These are phyloP conservation scores for Malus hybrid DNA, from an alignment of 331 rosid genomes.

Conservation along the genomic window DNA sequence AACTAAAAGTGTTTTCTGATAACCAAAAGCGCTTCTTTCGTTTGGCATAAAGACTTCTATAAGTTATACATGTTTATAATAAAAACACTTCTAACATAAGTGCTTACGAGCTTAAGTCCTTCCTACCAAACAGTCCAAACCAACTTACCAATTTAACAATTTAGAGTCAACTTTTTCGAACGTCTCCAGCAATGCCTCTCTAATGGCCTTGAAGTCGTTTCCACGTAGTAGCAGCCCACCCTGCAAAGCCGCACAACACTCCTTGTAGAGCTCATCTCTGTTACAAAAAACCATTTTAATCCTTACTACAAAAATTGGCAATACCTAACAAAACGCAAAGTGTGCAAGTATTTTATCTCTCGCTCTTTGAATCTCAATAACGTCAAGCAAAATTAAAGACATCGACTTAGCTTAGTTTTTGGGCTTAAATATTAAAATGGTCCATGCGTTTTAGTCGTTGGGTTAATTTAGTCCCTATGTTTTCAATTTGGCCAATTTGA, in stretches of 20 bases:
- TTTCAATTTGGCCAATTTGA: too few relatives aligned
- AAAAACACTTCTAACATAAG: background rate
- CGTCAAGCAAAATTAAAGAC: background rate
- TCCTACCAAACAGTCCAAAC: background rate
- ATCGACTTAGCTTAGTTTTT: background rate
- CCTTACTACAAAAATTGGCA: background rate
- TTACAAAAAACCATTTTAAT: background rate
- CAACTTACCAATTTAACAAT: conserved; percentile 59
- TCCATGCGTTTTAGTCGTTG: too few relatives aligned
- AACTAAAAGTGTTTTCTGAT: background rate
- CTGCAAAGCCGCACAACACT: conserved; percentile 66
- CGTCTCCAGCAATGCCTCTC: conserved; percentile 61
- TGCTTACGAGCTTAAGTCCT: background rate
- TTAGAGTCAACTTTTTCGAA: conserved; percentile 56
- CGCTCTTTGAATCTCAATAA: background rate
- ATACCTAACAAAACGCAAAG: background rate
- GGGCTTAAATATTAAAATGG: too few relatives aligned
- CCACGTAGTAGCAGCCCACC: conserved; percentile 61
- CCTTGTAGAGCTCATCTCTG: conserved; percentile 94
- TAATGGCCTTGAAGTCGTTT: conserved; percentile 52
- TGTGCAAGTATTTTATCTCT: background rate
- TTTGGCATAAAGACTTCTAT: too few relatives aligned
- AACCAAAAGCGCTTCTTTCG: background rate
- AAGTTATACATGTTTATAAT: background rate
- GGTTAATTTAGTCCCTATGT: too few relatives aligned